Conservation (phyloP, 306 rosid species). For the Inga laurina region DNA sequence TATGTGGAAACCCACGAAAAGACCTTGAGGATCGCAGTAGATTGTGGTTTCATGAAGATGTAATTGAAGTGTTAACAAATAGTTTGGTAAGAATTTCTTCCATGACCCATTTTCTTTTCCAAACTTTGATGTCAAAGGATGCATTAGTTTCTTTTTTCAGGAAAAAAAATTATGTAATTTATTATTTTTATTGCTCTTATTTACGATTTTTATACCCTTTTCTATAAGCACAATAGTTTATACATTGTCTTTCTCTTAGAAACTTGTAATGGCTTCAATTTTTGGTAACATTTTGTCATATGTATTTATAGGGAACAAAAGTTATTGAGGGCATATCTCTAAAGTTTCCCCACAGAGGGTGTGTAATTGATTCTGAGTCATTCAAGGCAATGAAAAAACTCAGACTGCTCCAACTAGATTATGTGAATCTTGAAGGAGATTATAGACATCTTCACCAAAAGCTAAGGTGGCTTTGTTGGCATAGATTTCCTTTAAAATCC, state of each 20-base stretch:
- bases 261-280: no score
- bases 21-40: no score
- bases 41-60: no score
- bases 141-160: not conserved
- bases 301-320: conserved; percentile 20
- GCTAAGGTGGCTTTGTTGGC: conserved; percentile 45
- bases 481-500: no score
- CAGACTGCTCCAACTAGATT: conserved; percentile 40
- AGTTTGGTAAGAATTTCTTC: no score
- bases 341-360: not conserved
- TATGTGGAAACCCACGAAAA: no score
- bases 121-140: not conserved
- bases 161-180: no score
- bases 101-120: not conserved
- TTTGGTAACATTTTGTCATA: no score
- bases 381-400: conserved; percentile 42
- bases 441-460: conserved; percentile 32
- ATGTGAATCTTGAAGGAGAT: conserved; percentile 31
- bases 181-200: not conserved
- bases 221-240: no score
- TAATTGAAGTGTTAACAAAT: no score
- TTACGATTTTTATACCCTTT: not conserved
- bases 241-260: not conserved
- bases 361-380: conserved; percentile 20
- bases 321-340: conserved; percentile 16